Evolutionary conservation across 495 filamentous ascomycete species (phyloP).

Genomic region (Penicillium psychrofluorescens): DNA sequence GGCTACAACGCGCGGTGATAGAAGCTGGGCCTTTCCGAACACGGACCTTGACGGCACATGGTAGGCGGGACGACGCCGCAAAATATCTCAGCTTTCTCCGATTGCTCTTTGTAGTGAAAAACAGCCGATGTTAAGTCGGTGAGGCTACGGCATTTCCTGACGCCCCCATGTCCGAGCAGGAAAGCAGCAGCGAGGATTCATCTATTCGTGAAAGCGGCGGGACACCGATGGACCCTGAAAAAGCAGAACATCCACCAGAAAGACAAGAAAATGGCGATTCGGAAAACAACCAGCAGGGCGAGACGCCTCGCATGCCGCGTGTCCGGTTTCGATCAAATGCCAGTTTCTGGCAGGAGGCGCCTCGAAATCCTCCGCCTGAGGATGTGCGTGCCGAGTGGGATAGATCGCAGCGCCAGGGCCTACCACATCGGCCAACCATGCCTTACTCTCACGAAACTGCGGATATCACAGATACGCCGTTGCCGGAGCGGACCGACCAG

Average conservation of each 20-base stretch:
- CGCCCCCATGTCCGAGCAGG: too few species aligned
- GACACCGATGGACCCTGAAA: too few species aligned
- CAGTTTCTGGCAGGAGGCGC: neutral
- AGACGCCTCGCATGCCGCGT: neutral
- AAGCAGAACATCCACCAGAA: neutral
- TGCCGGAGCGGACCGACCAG: conserved; percentile 3
- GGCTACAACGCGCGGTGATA: too few species aligned
- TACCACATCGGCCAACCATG: conserved; percentile 6
- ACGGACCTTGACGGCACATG: too few species aligned
- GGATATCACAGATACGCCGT: conserved; percentile 11
- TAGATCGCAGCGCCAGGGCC: conserved; percentile 1
- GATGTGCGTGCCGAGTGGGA: conserved; percentile 5
- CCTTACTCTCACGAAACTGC: conserved; percentile 10
- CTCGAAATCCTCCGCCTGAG: neutral
- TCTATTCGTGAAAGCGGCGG: too few species aligned
- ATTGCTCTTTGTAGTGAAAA: too few species aligned
- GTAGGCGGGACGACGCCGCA: too few species aligned
- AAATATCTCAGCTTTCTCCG: too few species aligned
- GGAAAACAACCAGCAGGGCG: neutral
- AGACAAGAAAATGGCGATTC: neutral
- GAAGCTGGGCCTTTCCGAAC: too few species aligned
- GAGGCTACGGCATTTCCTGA: too few species aligned
- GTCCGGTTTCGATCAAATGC: conserved; percentile 13
- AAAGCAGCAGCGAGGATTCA: too few species aligned
- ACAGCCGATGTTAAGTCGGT: too few species aligned